These are phyloP conservation scores for Zizania palustris DNA, from an alignment of 202 grass and related monocot species.

Conservation along the genomic window DNA sequence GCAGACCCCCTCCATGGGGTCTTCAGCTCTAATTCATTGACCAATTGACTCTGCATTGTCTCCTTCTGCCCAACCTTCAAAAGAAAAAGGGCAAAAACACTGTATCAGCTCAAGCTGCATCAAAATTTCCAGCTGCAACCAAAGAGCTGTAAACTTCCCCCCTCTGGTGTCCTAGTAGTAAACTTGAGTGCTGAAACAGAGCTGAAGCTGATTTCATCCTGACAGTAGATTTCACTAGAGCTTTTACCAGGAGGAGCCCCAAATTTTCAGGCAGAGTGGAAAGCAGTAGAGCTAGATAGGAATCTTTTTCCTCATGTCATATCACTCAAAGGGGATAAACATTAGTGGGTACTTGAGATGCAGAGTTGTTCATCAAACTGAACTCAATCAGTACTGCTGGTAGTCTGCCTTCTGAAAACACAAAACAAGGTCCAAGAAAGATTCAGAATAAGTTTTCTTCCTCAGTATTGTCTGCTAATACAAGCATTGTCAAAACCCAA, in stretches of 20 bases:
- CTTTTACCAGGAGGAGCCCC: not conserved
- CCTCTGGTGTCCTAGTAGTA: not conserved
- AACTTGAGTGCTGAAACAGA: not conserved
- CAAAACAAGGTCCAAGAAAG: not conserved
- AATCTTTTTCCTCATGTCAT: not conserved
- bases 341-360: not conserved
- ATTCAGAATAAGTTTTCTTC: not conserved
- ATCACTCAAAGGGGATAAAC: not conserved
- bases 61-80: conserved; percentile 1
- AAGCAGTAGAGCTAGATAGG: not conserved
- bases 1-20: not conserved
- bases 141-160: not conserved
- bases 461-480: not conserved
- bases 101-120: not conserved
- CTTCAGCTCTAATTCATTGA: not conserved
- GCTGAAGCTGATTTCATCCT: not conserved
- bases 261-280: not conserved
- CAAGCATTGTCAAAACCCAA: no score
- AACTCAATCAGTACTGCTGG: not conserved
- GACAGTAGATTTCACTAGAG: not conserved
- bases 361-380: not conserved
- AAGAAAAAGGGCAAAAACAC: not conserved
- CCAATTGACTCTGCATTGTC: conserved; percentile 29
- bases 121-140: not conserved
- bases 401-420: not conserved